Evolutionary conservation across 257 asterid genomes (phyloP).

Genomic region (Anisodus tanguticus): DNA sequence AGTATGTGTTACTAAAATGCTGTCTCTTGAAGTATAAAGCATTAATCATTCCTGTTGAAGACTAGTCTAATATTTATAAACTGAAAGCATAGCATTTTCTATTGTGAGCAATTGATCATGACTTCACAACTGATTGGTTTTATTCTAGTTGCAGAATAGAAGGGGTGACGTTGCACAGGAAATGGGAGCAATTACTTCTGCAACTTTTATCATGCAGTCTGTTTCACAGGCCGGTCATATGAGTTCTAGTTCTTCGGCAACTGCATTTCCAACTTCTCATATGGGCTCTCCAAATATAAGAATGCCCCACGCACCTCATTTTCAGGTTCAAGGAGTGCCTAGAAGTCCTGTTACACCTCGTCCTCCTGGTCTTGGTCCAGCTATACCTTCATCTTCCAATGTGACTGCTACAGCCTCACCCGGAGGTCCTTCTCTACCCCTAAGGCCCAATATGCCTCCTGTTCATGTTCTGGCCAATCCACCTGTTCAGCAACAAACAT

Average conservation of each 20-base stretch:
- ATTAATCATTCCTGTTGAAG: neutral
- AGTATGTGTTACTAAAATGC: constrained; percentile 17
- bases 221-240: constrained; percentile 55
- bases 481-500: constrained; percentile 62
- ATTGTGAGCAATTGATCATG: constrained; percentile 8
- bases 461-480: constrained; percentile 54
- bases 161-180: constrained; percentile 55
- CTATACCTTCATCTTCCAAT: constrained; percentile 53
- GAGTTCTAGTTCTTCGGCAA: constrained; percentile 47
- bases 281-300: constrained; percentile 45
- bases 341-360: constrained; percentile 56
- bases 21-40: constrained; percentile 2
- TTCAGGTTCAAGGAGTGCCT: constrained; percentile 64
- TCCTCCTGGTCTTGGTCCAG: constrained; percentile 66
- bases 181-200: constrained; percentile 49
- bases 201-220: constrained; percentile 51
- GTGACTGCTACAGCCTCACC: constrained; percentile 43
- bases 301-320: constrained; percentile 59
- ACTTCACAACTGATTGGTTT: constrained; percentile 31
- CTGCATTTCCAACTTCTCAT: constrained; percentile 50
- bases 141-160: constrained; percentile 50
- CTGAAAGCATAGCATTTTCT: neutral
- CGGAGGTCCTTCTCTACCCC: constrained; percentile 48
- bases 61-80: constrained; percentile 15
- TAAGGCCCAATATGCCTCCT: constrained; percentile 49